phyloP scores from a whole-genome alignment of 495 filamentous ascomycete species.

The Neurospora terricola region DNA sequence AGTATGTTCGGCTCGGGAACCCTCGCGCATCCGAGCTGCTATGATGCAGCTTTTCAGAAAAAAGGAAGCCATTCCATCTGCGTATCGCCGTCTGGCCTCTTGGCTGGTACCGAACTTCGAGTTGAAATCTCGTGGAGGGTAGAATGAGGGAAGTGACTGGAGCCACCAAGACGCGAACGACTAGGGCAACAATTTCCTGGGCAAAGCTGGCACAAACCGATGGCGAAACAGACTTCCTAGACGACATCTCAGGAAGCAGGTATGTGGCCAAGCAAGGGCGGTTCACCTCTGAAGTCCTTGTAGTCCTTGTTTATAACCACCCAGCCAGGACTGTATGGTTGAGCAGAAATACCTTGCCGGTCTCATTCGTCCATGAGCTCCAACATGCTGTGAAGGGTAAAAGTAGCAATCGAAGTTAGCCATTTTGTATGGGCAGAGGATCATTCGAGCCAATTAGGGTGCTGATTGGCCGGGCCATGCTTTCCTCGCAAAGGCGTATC shows the following conservation, averaged over 20 bases:
- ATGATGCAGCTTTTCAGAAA: neutral
- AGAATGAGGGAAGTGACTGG: neutral
- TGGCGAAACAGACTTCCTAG: neutral
- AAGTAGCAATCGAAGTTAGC: neutral
- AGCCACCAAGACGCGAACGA: neutral
- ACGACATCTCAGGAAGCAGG: neutral
- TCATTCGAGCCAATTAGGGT: neutral
- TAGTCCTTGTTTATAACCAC: neutral
- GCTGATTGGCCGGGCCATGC: neutral
- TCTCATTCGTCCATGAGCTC: neutral
- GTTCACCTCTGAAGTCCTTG: neutral
- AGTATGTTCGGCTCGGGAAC: neutral
- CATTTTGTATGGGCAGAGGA: neutral
- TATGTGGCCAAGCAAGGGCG: neutral
- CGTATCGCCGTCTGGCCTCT: neutral
- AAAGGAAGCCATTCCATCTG: neutral
- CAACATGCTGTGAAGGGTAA: neutral
- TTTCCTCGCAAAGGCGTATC: neutral
- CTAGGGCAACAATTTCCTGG: neutral
- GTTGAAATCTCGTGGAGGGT: neutral
- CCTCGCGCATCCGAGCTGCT: neutral
- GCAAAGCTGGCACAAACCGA: neutral
- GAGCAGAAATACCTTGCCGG: neutral
- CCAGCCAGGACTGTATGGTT: neutral
- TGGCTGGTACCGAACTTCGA: neutral